These are phyloP conservation scores for Fusarium sp. DNA, from an alignment of 2,329 filamentous ascomycete genomes.

Conservation along the genomic window DNA sequence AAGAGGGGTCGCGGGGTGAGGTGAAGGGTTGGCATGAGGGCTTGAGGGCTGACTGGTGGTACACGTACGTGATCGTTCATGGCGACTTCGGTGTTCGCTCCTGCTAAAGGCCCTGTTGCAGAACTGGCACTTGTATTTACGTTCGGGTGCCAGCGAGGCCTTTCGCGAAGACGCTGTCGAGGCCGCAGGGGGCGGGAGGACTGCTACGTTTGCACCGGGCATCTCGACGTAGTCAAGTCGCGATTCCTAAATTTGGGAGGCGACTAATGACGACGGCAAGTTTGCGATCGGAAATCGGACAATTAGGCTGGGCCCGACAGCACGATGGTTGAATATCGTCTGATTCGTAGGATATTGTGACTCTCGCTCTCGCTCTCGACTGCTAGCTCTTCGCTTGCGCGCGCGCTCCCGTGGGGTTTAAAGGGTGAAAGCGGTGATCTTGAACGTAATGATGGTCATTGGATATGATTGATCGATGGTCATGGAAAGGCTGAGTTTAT, in stretches of 20 bases:
- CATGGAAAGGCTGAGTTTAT: constrained; percentile 53
- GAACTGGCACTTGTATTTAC: constrained; percentile 99
- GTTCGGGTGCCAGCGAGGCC: constrained; percentile 81
- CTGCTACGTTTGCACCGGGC: constrained; percentile 76
- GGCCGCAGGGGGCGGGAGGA: constrained; percentile 69
- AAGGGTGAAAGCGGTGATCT: constrained; percentile 72
- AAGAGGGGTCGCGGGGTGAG: constrained; percentile 15
- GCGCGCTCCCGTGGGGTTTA: constrained; percentile 75
- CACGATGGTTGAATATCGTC: constrained; percentile 70
- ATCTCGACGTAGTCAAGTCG: constrained; percentile 61
- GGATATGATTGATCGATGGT: constrained; percentile 53
- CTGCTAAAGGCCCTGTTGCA: constrained; percentile 97
- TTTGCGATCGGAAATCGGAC: constrained; percentile 40
- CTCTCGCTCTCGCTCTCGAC: constrained; percentile 50
- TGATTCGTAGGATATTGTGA: constrained; percentile 45
- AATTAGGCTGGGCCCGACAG: constrained; percentile 48
- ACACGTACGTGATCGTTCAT: constrained; percentile 98
- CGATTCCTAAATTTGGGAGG: constrained; percentile 37
- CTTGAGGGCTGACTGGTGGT: constrained; percentile 16
- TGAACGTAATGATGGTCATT: constrained; percentile 63
- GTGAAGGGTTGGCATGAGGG: constrained; percentile 15
- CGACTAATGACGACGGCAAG: constrained; percentile 41
- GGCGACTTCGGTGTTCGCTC: constrained; percentile 95
- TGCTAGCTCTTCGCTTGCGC: constrained; percentile 66
- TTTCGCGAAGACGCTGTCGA: constrained; percentile 81